Evolutionary conservation across 2,329 filamentous ascomycete species (phyloP).

Genomic region (Diaporthe batatas): DNA sequence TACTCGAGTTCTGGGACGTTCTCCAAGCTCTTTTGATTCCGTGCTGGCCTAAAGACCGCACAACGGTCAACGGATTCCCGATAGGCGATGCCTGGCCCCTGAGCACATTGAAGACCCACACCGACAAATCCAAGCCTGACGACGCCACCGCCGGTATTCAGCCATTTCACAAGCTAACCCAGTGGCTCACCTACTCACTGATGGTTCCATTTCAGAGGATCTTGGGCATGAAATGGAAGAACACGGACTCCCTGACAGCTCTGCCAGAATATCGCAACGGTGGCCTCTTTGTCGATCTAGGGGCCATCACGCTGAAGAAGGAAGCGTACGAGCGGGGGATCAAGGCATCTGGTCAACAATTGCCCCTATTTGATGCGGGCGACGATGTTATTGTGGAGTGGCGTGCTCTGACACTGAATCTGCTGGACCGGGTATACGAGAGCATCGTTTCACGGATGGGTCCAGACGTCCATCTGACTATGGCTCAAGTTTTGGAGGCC

Average conservation of each 20-base stretch:
- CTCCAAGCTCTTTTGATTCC: constrained; percentile 62
- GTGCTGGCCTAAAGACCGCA: constrained; percentile 65
- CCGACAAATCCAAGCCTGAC: constrained; percentile 12
- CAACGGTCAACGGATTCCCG: constrained; percentile 58
- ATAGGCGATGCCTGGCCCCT: constrained; percentile 67
- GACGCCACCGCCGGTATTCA: constrained; percentile 66
- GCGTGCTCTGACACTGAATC: constrained; percentile 68
- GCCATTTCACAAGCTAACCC: constrained; percentile 93
- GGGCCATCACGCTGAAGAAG: constrained; percentile 81
- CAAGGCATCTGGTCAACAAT: constrained; percentile 60
- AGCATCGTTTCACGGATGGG: constrained; percentile 56
- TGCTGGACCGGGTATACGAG: constrained; percentile 63
- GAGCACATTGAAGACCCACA: constrained; percentile 67
- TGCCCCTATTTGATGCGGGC: constrained; percentile 64
- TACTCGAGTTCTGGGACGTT: constrained; percentile 56
- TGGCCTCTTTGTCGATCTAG: constrained; percentile 87
- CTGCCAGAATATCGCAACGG: constrained; percentile 94
- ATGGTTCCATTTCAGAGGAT: constrained; percentile 91
- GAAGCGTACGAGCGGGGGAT: constrained; percentile 79
- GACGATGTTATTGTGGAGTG: constrained; percentile 72
- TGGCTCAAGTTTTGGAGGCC: constrained; percentile 66
- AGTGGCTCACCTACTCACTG: constrained; percentile 94
- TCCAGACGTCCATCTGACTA: constrained; percentile 54
- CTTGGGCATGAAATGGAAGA: constrained; percentile 84
- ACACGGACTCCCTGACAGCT: constrained; percentile 85